Evolutionary conservation across 2,329 filamentous ascomycete species (phyloP), one percentile per base, ranked within the genome.

Genomic region (Mollisiaceae sp.): DNA sequence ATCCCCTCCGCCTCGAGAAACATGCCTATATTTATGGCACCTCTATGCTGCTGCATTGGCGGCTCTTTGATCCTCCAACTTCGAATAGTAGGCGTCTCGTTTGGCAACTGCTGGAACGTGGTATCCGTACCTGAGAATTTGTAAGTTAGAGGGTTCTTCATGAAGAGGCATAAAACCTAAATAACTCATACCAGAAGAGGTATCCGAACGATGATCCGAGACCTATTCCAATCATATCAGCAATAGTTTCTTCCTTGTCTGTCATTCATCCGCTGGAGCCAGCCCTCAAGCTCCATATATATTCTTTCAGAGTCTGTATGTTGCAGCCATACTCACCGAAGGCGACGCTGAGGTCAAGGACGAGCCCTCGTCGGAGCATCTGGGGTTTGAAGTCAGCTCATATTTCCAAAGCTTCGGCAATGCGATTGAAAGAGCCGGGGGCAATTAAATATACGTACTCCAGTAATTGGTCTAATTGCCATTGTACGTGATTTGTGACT

Each of bases 331-430:
- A 74, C 83, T 73, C 78, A 86, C 84, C 84, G 74, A 84, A 78
- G 68, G 83, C 82, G 75, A 86, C 81, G 70, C 82, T 82, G 73
- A 87, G 79, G 75, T 87, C 84, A 75, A 87, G 81, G 74, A 87
- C 83, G 70, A 86, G 78, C 76, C 82, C 79, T 76, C 83, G 79
- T 74, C 83, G 83, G 80, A 86, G 83, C 83, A 86, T 86, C 84
- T 86, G 74, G 24, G 62, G 43, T 54, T 60, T 47, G 65, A 70
- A 70, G 68, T 76, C 70, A 77, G 74, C 69, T 43, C 66, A 72
- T 64, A 32, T 65, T 69, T 62, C 47, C 18, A 32, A 22, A 69
- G 62, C 64, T 65, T 54, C 52, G 54, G 32, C 15, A 41, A 50
- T 32, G 56, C 56, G 36, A 52, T 47, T 39, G 50, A 57, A 15